phyloP scores from a whole-genome alignment of 1,139 yeast species.

The Scheffersomyces quercinus region DNA sequence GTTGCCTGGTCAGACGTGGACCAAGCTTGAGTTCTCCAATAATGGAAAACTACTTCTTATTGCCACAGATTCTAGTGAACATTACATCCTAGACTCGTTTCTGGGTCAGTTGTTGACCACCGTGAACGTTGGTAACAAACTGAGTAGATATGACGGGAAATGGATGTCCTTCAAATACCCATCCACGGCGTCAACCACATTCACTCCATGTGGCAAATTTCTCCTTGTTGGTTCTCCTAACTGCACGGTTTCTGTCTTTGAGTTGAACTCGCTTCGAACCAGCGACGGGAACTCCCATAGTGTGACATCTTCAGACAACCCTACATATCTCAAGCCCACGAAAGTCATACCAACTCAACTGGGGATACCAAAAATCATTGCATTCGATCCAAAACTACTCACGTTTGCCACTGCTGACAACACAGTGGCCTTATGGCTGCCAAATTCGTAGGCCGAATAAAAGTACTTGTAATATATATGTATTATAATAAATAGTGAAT shows the following conservation, averaged over 20 bases:
- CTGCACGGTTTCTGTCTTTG: slow-evolving; percentile 63
- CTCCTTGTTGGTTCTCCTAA: slow-evolving; percentile 58
- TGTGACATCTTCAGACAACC: slow-evolving; percentile 19
- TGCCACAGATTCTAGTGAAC: slow-evolving; percentile 54
- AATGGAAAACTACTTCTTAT: slow-evolving; percentile 76
- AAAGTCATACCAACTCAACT: slow-evolving; percentile 27
- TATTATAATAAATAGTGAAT: too few species aligned
- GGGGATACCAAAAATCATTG: slow-evolving; percentile 58
- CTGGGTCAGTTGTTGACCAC: slow-evolving; percentile 60
- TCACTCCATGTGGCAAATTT: slow-evolving; percentile 80
- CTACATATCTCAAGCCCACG: slow-evolving; percentile 23
- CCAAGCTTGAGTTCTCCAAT: slow-evolving; percentile 78
- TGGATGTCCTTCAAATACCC: slow-evolving; percentile 43
- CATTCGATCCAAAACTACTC: slow-evolving; percentile 77
- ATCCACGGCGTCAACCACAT: slow-evolving; percentile 61
- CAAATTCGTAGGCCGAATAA: slow-evolving; percentile 9
- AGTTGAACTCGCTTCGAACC: slow-evolving; percentile 42
- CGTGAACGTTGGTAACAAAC: slow-evolving; percentile 34
- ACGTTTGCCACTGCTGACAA: slow-evolving; percentile 83
- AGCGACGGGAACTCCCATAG: slow-evolving; percentile 23
- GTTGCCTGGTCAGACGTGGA: slow-evolving; percentile 47
- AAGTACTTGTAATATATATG: too few species aligned
- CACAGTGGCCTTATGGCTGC: slow-evolving; percentile 43
- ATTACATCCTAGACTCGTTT: slow-evolving; percentile 71
- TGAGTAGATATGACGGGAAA: slow-evolving; percentile 16